These are phyloP conservation scores for Ganoderma multipileum DNA, from an alignment of 1,284 basidiomycete genomes.

Conservation along the genomic window DNA sequence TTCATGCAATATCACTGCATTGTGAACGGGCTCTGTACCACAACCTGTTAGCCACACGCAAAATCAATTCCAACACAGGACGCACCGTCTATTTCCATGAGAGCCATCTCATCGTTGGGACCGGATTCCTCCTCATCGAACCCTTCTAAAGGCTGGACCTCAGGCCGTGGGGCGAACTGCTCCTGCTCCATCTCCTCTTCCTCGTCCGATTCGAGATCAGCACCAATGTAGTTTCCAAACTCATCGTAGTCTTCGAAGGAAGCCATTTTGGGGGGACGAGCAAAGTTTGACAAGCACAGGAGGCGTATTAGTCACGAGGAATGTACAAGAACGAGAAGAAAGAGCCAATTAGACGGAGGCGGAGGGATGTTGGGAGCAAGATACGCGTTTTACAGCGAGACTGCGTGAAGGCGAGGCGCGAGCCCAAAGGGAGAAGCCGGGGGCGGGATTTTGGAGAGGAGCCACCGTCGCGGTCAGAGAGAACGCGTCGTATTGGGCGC, in stretches of 20 bases:
- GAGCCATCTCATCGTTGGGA: conserved; percentile 59
- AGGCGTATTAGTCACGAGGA: background rate
- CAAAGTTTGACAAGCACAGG: conserved; percentile 2
- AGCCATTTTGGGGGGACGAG: conserved; percentile 55
- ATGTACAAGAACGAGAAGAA: background rate
- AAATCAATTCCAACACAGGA: conserved; percentile 24
- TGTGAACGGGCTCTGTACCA: conserved; percentile 70
- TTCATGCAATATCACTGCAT: conserved; percentile 93
- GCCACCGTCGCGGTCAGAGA: conserved; percentile 29
- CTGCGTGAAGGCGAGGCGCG: background rate
- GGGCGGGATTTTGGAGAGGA: conserved; percentile 24
- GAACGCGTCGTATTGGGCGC: conserved; percentile 30
- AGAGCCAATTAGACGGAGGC: background rate
- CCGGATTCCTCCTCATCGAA: conserved; percentile 72
- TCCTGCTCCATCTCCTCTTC: conserved; percentile 71
- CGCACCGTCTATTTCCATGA: conserved; percentile 86
- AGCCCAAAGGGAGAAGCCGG: background rate
- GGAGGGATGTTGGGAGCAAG: background rate
- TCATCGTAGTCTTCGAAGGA: conserved; percentile 89
- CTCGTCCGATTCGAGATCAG: conserved; percentile 90
- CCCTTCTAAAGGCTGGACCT: conserved; percentile 69
- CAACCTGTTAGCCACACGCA: conserved; percentile 3
- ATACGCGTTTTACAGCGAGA: background rate
- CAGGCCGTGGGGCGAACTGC: conserved; percentile 47
- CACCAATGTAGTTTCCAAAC: conserved; percentile 97